A percentile compares a stretch with the other conserved stretches of the same genome.
Conservation (phyloP, 2,329 filamentous ascomycete species). For the Iodosphaeria phyllophila region DNA sequence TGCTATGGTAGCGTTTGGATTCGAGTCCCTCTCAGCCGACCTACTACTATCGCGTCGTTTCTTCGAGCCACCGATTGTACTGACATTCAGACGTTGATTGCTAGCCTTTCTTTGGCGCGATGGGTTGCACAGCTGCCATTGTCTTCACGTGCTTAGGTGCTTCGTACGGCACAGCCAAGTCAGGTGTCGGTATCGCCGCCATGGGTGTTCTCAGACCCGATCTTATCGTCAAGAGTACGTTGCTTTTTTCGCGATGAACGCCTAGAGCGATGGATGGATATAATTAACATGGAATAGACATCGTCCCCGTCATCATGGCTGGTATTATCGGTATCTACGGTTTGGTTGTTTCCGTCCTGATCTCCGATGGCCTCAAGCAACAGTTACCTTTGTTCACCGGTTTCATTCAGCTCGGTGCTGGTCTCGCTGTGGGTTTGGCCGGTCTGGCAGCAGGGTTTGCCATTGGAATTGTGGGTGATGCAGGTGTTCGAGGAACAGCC, state of each 20-base stretch:
- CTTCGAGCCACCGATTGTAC: not conserved
- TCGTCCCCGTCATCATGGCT: conserved; percentile 99
- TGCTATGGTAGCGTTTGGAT: conserved; percentile 4
- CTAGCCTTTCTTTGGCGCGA: conserved; percentile 63
- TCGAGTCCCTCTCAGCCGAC: not conserved
- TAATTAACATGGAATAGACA: conserved; percentile 40
- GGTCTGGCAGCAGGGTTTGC: conserved; percentile 74
- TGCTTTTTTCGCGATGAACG: no score
- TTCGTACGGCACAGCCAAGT: conserved; percentile 97
- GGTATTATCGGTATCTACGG: conserved; percentile 99
- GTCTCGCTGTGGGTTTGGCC: conserved; percentile 63
- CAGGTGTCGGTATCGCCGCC: conserved; percentile 92
- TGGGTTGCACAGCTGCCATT: conserved; percentile 78
- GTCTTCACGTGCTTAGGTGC: conserved; percentile 95
- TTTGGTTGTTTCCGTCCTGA: conserved; percentile 72
- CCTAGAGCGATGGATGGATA: conserved; percentile 4
- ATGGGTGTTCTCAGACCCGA: conserved; percentile 98
- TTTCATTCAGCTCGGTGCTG: conserved; percentile 73
- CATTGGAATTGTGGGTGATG: conserved; percentile 56
- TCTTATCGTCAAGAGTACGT: conserved; percentile 98
- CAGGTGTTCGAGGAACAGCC: conserved; percentile 72
- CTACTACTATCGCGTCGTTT: conserved; percentile 1
- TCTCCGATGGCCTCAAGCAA: conserved; percentile 63
- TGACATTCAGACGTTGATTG: conserved; percentile 23
- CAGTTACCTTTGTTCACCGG: conserved; percentile 58